Evolutionary conservation across 176 grass and related monocot genomes (phyloP).

Genomic region (Cenchrus purpureus): DNA sequence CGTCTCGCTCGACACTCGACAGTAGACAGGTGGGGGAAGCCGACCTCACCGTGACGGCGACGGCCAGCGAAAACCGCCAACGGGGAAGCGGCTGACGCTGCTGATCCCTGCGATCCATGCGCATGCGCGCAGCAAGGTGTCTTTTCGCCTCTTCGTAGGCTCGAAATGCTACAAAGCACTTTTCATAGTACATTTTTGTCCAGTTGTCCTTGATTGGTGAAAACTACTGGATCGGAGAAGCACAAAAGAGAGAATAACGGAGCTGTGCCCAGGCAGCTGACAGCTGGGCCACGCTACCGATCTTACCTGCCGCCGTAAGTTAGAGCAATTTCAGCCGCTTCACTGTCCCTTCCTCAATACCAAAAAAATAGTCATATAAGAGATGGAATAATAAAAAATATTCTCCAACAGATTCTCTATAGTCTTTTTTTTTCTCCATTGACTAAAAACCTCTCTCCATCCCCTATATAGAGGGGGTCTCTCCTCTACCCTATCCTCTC

Average conservation of each 20-base stretch:
- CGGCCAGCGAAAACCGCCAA: neutral
- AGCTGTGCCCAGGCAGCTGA: neutral
- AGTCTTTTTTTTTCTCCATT: too few species aligned
- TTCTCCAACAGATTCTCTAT: too few species aligned
- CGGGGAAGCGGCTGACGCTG: neutral
- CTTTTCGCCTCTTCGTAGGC: slow-evolving; percentile 2
- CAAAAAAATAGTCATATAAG: too few species aligned
- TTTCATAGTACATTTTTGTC: too few species aligned
- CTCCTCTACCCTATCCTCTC: too few species aligned
- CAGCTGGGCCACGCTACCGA: neutral
- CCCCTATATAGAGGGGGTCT: too few species aligned
- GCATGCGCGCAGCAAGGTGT: neutral
- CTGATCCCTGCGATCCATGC: slow-evolving; percentile 3
- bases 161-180: neutral
- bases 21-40: neutral
- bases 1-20: neutral
- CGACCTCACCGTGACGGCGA: slow-evolving; percentile 14
- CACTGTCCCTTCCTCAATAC: too few species aligned
- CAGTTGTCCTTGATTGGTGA: neutral
- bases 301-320: neutral
- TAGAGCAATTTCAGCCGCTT: neutral
- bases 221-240: too few species aligned
- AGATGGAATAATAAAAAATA: too few species aligned
- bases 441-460: too few species aligned
- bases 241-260: too few species aligned